Evolutionary conservation across 2,329 filamentous ascomycete species (phyloP).

Genomic region (Lasiodiplodia gonubiensis): DNA sequence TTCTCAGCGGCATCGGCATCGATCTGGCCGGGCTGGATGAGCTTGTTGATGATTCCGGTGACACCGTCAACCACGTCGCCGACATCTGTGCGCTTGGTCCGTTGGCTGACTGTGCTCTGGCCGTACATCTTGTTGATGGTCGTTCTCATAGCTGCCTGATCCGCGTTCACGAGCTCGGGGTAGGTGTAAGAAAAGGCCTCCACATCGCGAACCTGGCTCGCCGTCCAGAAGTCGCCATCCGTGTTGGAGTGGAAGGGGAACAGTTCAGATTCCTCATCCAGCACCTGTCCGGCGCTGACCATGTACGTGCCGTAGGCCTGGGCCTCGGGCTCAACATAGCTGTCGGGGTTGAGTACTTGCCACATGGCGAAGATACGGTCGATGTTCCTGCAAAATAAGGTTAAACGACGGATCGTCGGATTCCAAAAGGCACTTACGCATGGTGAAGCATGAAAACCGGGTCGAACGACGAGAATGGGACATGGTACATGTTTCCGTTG

Average conservation of each 20-base stretch:
- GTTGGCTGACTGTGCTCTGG: slow-evolving; percentile 38
- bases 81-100: slow-evolving; percentile 30
- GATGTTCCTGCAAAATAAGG: slow-evolving; percentile 59
- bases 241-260: slow-evolving; percentile 69
- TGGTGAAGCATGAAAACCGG: slow-evolving; percentile 82
- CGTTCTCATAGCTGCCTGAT: slow-evolving; percentile 49
- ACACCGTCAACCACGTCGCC: slow-evolving; percentile 21
- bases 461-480: slow-evolving; percentile 79
- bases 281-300: slow-evolving; percentile 58
- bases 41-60: slow-evolving; percentile 28
- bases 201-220: slow-evolving; percentile 64
- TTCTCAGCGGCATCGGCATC: slow-evolving; percentile 43
- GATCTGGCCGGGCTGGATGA: slow-evolving; percentile 31
- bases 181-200: slow-evolving; percentile 76
- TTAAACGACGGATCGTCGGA: background rate
- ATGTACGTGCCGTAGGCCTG: slow-evolving; percentile 66
- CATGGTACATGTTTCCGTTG: slow-evolving; percentile 61
- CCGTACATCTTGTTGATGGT: slow-evolving; percentile 69
- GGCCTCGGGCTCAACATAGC: slow-evolving; percentile 66
- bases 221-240: slow-evolving; percentile 70
- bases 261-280: slow-evolving; percentile 63
- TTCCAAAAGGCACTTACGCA: slow-evolving; percentile 39
- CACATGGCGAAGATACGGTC: slow-evolving; percentile 79
- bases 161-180: slow-evolving; percentile 60
- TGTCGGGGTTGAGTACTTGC: slow-evolving; percentile 73